phyloP scores from a whole-genome alignment of 768 basidiomycete genomes.

The Serendipita sp. region DNA sequence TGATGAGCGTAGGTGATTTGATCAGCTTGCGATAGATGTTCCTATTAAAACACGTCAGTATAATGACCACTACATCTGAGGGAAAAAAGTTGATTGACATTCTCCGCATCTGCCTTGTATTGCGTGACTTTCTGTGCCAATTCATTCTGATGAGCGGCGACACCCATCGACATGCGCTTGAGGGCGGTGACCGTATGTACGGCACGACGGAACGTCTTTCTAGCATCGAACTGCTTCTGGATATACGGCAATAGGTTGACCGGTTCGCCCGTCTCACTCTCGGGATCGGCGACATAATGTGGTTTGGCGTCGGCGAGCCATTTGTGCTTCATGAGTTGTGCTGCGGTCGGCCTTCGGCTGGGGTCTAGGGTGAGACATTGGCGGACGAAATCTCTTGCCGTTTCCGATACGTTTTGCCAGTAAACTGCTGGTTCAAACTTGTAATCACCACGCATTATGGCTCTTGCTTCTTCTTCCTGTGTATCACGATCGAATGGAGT shows the following conservation, averaged over 20 bases:
- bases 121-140: slow-evolving; percentile 44
- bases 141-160: slow-evolving; percentile 29
- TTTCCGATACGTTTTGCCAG: slow-evolving; percentile 69
- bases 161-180: slow-evolving; percentile 57
- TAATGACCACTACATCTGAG: background rate
- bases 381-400: slow-evolving; percentile 70
- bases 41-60: background rate
- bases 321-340: slow-evolving; percentile 53
- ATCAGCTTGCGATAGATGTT: slow-evolving; percentile 2
- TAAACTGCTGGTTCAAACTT: slow-evolving; percentile 80
- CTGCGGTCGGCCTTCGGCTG: slow-evolving; percentile 59
- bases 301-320: slow-evolving; percentile 62
- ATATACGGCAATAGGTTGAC: slow-evolving; percentile 77
- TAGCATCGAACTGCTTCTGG: slow-evolving; percentile 80
- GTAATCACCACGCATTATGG: slow-evolving; percentile 86
- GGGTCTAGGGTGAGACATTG: slow-evolving; percentile 81
- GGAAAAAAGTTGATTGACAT: slow-evolving; percentile 16
- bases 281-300: slow-evolving; percentile 54
- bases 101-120: slow-evolving; percentile 72
- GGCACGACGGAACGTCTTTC: slow-evolving; percentile 81
- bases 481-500: slow-evolving; percentile 94
- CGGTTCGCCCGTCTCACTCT: slow-evolving; percentile 40
- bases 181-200: slow-evolving; percentile 77
- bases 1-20: background rate
- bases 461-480: slow-evolving; percentile 82